Evolutionary conservation across 1,284 basidiomycete genomes (phyloP).

Genomic region (Prillingera fragicola): DNA sequence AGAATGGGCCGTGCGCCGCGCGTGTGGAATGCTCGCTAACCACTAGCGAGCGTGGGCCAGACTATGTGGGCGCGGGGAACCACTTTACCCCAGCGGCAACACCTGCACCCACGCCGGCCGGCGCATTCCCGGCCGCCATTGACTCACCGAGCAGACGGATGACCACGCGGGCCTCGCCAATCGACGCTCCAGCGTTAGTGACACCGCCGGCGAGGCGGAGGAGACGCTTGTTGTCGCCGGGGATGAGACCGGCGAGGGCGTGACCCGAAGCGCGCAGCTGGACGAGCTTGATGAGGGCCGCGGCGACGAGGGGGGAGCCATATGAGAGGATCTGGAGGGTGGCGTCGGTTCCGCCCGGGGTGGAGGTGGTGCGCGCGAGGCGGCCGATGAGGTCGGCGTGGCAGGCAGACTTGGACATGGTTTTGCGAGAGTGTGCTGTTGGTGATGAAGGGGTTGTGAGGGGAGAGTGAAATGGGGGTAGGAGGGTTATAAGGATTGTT

Average conservation of each 20-base stretch:
- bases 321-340: slow-evolving; percentile 44
- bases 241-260: slow-evolving; percentile 6
- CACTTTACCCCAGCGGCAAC: background rate
- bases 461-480: background rate
- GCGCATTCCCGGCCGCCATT: background rate
- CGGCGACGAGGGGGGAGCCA: slow-evolving; percentile 36
- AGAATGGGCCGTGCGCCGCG: too few relatives aligned
- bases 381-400: slow-evolving; percentile 21
- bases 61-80: too few relatives aligned
- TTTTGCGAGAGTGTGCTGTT: background rate
- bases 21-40: background rate
- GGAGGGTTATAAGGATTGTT: background rate
- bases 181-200: slow-evolving; percentile 27
- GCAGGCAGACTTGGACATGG: slow-evolving; percentile 9
- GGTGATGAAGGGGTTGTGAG: background rate
- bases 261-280: slow-evolving; percentile 22
- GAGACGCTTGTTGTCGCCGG: slow-evolving; percentile 19
- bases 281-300: slow-evolving; percentile 35
- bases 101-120: background rate
- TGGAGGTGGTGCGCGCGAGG: slow-evolving; percentile 30
- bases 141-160: slow-evolving; percentile 44
- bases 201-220: slow-evolving; percentile 30
- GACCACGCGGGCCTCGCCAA: slow-evolving; percentile 42
- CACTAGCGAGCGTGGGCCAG: background rate
- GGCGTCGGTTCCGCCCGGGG: slow-evolving; percentile 40